Evolutionary conservation across 108 stramenopile species (phyloP).

Genomic region (Nitzschia sp.): DNA sequence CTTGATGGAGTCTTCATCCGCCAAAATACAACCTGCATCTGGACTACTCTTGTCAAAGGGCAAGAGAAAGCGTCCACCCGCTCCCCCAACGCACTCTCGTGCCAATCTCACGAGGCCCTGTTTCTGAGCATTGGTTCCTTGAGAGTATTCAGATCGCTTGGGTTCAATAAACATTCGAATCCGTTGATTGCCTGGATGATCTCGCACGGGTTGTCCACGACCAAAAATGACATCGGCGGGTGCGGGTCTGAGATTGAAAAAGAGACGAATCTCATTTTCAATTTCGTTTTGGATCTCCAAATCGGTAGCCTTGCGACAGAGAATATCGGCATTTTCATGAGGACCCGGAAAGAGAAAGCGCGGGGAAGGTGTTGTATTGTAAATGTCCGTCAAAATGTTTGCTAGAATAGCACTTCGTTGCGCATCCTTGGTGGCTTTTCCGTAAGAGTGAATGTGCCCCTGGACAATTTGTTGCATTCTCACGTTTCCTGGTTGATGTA

Average conservation of each 20-base stretch:
- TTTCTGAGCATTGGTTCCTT: not conserved
- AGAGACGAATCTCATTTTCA: not conserved
- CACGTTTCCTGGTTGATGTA: not conserved
- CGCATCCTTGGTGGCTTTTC: not conserved
- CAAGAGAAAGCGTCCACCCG: constrained; percentile 4
- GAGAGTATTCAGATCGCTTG: not conserved
- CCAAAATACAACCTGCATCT: constrained; percentile 1
- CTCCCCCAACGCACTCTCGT: not conserved
- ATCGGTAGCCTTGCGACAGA: not conserved
- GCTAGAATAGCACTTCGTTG: not conserved
- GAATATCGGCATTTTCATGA: not conserved
- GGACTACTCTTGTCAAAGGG: constrained; percentile 2
- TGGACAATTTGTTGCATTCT: not conserved
- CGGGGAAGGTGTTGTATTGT: not conserved
- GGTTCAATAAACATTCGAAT: constrained; percentile 6
- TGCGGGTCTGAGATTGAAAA: constrained; percentile 4
- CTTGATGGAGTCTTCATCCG: not conserved
- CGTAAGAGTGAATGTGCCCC: not conserved
- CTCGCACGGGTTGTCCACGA: constrained; percentile 3
- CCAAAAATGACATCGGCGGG: constrained; percentile 13
- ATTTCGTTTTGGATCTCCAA: not conserved
- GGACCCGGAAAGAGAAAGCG: not conserved
- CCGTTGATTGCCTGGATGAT: constrained; percentile 17
- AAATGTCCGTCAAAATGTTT: not conserved
- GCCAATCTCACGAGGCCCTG: not conserved